Conservation (phyloP, 495 filamentous ascomycete genomes). For the Penicillium diatomitis region DNA sequence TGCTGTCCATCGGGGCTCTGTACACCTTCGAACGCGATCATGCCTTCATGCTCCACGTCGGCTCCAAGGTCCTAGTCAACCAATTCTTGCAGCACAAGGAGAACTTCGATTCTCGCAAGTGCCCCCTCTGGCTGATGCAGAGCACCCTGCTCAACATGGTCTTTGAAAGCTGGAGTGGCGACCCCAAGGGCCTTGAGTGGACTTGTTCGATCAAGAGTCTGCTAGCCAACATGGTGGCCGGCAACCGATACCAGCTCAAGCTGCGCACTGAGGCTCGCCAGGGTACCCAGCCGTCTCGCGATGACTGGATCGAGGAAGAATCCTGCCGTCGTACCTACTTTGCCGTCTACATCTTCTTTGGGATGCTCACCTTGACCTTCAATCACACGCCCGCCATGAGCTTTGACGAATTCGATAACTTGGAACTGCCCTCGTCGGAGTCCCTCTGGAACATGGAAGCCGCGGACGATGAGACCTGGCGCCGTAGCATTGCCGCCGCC, state of each 20-base stretch:
- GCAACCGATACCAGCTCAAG: constrained; percentile 93
- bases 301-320: constrained; percentile 96
- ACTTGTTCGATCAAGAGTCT: constrained; percentile 97
- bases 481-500: constrained; percentile 54
- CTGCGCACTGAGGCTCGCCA: constrained; percentile 82
- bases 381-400: constrained; percentile 96
- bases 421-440: constrained; percentile 89
- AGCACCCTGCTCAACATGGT: constrained; percentile 95
- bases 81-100: constrained; percentile 97
- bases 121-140: constrained; percentile 96
- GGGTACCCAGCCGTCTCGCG: constrained; percentile 61
- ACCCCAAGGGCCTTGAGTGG: constrained; percentile 96
- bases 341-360: constrained; percentile 99
- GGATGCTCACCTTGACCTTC: constrained; percentile 88
- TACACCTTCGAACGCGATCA: constrained; percentile 97
- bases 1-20: constrained; percentile 89
- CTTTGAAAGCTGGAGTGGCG: constrained; percentile 98
- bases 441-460: constrained; percentile 86
- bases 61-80: constrained; percentile 91
- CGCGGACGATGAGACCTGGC: constrained; percentile 73
- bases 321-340: constrained; percentile 95
- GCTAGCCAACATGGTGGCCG: constrained; percentile 95
- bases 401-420: constrained; percentile 93
- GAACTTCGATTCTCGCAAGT: constrained; percentile 97
- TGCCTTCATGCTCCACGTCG: constrained; percentile 94